Conservation (phyloP, 2,329 filamentous ascomycete genomes). For the Drechslera avenae region DNA sequence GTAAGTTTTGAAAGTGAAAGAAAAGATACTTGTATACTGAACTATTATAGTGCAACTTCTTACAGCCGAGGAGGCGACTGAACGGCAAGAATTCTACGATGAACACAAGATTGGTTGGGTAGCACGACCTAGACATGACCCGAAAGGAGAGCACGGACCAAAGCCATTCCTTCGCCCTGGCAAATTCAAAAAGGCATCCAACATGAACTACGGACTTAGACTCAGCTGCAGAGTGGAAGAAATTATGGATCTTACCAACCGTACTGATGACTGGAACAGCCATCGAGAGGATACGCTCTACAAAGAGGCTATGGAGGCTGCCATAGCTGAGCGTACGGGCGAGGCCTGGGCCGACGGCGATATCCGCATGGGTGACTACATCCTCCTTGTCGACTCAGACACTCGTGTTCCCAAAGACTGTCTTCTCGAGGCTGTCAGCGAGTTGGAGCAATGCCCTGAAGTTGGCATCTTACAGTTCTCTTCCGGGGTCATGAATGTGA, state of each 20-base stretch:
- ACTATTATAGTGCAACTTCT: conserved; percentile 59
- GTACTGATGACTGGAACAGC: conserved; percentile 35
- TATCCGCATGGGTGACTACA: conserved; percentile 84
- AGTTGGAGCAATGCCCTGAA: conserved; percentile 80
- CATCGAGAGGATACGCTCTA: conserved; percentile 46
- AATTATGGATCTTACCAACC: conserved; percentile 52
- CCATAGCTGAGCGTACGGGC: conserved; percentile 67
- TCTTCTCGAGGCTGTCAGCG: conserved; percentile 76
- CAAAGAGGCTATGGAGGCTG: conserved; percentile 58
- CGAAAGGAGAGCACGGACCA: conserved; percentile 24
- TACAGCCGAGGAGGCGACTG: conserved; percentile 51
- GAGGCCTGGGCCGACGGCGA: conserved; percentile 81
- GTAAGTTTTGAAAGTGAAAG: conserved; percentile 10
- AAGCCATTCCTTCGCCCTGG: conserved; percentile 36
- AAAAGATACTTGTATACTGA: not conserved
- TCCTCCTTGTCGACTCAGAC: conserved; percentile 63
- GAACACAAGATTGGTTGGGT: conserved; percentile 59
- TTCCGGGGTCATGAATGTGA: conserved; percentile 73
- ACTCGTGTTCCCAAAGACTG: conserved; percentile 67
- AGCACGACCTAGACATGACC: conserved; percentile 53
- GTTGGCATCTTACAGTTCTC: conserved; percentile 79
- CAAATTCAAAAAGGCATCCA: conserved; percentile 61
- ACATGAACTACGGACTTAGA: conserved; percentile 74
- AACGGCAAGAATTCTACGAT: conserved; percentile 56
- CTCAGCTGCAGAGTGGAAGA: conserved; percentile 67